Conservation (phyloP, 2,329 filamentous ascomycete genomes). For the Cladosporium cucumerinum region DNA sequence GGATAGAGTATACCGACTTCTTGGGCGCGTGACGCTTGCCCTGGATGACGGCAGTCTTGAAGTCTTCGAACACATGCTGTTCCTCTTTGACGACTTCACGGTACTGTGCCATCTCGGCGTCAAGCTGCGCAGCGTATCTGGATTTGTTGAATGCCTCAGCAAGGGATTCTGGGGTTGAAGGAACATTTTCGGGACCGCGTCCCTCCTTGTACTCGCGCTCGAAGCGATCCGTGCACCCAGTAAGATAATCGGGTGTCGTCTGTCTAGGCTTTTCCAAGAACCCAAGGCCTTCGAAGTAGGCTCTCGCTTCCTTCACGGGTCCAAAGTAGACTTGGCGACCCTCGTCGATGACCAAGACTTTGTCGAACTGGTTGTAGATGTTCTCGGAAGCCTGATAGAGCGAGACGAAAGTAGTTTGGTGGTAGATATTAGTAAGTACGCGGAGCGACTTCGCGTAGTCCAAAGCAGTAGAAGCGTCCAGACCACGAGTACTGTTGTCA, state of each 20-base stretch:
- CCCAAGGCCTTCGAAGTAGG: constrained; percentile 74
- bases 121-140: constrained; percentile 53
- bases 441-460: constrained; percentile 48
- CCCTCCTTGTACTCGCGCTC: constrained; percentile 74
- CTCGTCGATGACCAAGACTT: constrained; percentile 75
- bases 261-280: constrained; percentile 72
- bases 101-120: constrained; percentile 67
- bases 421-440: constrained; percentile 76
- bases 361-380: constrained; percentile 76
- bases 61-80: constrained; percentile 69
- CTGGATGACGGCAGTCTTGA: constrained; percentile 70
- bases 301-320: constrained; percentile 61
- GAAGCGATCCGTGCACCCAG: constrained; percentile 78
- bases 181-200: constrained; percentile 62
- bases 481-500: constrained; percentile 48
- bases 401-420: constrained; percentile 79
- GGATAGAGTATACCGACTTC: constrained; percentile 76
- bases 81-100: constrained; percentile 62
- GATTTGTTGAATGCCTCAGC: constrained; percentile 69
- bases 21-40: constrained; percentile 72
- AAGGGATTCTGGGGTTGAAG: constrained; percentile 64
- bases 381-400: constrained; percentile 83
- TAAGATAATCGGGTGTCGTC: constrained; percentile 78
- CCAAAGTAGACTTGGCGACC: constrained; percentile 76
- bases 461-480: constrained; percentile 49